Evolutionary conservation across 208 protist genomes (phyloP).

Genomic region (Leishmania aethiopica): DNA sequence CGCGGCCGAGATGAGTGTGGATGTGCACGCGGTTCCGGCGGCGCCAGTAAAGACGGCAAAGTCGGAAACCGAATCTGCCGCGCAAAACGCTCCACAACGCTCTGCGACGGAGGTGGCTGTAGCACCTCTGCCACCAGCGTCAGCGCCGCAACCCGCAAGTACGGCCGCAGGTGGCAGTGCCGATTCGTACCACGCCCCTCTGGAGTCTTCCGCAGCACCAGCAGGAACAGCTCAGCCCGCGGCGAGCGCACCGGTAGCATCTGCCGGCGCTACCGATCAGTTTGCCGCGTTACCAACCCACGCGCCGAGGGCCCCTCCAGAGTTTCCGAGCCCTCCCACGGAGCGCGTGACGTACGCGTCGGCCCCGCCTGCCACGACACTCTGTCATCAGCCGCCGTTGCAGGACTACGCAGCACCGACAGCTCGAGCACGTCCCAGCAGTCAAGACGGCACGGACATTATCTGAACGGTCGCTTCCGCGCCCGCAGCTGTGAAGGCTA

Average conservation of each 20-base stretch:
- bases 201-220: background rate
- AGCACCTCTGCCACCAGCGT: background rate
- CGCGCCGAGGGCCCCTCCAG: background rate
- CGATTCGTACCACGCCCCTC: background rate
- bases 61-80: background rate
- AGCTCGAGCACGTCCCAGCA: background rate
- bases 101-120: background rate
- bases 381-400: background rate
- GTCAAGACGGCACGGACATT: conserved; percentile 15
- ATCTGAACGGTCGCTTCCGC: conserved; percentile 2
- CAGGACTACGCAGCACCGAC: background rate
- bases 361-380: background rate
- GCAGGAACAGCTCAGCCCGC: background rate
- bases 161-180: background rate
- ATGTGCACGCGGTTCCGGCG: conserved; percentile 19
- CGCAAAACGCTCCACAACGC: background rate
- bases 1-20: conserved; percentile 30
- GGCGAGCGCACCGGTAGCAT: background rate
- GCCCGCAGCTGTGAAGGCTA: background rate
- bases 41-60: background rate
- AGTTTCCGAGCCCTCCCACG: background rate
- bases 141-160: background rate
- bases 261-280: background rate
- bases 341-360: background rate
- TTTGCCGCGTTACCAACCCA: background rate